phyloP scores from a whole-genome alignment of 768 basidiomycete genomes.

The Albatrellus ellisii region DNA sequence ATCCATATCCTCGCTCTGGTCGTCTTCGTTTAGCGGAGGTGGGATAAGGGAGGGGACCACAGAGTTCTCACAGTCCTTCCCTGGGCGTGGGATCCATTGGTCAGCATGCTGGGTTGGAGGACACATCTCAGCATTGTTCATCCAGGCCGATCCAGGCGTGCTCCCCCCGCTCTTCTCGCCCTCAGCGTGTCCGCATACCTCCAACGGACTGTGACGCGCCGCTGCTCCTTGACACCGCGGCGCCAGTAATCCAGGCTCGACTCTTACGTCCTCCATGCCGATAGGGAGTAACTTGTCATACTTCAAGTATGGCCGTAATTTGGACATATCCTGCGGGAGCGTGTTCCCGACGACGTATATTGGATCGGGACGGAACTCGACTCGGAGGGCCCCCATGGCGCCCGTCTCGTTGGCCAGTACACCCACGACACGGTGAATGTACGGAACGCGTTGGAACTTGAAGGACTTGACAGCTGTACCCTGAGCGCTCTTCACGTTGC shows the following conservation, averaged over 20 bases:
- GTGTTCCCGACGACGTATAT: constrained; percentile 42
- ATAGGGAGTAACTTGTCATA: constrained; percentile 11
- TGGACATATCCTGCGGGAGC: constrained; percentile 52
- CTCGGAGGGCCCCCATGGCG: constrained; percentile 73
- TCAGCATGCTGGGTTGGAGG: too few species aligned
- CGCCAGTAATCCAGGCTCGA: constrained; percentile 4
- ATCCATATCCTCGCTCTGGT: constrained; percentile 18
- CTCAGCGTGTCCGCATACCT: too few species aligned
- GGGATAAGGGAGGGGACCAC: background rate
- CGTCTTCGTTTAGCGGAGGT: constrained; percentile 9
- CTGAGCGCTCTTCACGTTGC: constrained; percentile 25
- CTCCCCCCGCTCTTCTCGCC: too few species aligned
- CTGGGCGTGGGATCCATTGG: background rate
- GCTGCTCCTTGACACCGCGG: too few species aligned
- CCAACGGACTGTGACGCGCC: too few species aligned
- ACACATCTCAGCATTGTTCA: too few species aligned
- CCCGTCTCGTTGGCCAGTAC: constrained; percentile 61
- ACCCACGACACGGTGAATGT: constrained; percentile 71
- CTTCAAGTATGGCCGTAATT: constrained; percentile 46
- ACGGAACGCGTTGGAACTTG: constrained; percentile 72
- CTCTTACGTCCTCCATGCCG: constrained; percentile 1
- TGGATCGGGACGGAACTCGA: constrained; percentile 48
- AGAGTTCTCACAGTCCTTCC: background rate
- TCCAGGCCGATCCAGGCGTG: too few species aligned
- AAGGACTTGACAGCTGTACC: constrained; percentile 31